Evolutionary conservation across 768 basidiomycete genomes (phyloP).

Genomic region (Psilocybe azurescens): DNA sequence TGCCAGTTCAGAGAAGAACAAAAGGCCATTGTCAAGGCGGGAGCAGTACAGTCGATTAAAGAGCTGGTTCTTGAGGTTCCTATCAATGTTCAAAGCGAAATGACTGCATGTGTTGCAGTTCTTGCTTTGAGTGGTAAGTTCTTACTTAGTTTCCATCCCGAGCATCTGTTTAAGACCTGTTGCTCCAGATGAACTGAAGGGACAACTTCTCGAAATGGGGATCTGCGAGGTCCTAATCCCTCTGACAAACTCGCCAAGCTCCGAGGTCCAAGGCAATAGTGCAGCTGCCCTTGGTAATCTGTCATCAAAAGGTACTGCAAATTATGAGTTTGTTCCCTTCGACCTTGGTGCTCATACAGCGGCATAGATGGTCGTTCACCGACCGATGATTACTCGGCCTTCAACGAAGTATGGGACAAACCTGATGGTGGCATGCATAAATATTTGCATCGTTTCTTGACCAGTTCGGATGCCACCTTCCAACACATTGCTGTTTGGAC

Average conservation of each 20-base stretch:
- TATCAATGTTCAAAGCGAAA: conserved; percentile 97
- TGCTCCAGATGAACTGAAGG: conserved; percentile 88
- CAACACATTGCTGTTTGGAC: conserved; percentile 99
- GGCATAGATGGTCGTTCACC: conserved; percentile 70
- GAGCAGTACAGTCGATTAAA: conserved; percentile 96
- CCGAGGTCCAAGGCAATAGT: conserved; percentile 98
- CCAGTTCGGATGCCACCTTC: conserved; percentile 94
- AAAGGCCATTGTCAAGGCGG: conserved; percentile 97
- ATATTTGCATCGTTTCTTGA: conserved; percentile 93
- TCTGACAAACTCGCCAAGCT: conserved; percentile 92
- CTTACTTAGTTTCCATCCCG: neutral
- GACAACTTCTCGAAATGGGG: conserved; percentile 96
- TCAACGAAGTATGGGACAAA: conserved; percentile 98
- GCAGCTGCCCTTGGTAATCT: conserved; percentile 97
- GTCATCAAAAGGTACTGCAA: conserved; percentile 85
- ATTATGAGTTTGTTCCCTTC: too few species aligned
- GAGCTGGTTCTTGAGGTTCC: conserved; percentile 95
- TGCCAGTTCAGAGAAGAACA: conserved; percentile 97
- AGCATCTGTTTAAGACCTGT: conserved; percentile 4
- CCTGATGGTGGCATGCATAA: conserved; percentile 97
- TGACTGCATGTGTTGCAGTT: conserved; percentile 99
- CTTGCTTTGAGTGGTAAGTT: conserved; percentile 89
- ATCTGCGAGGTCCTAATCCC: conserved; percentile 98
- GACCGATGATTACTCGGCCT: conserved; percentile 92
- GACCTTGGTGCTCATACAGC: too few species aligned